phyloP scores from a whole-genome alignment of 495 filamentous ascomycete species.

The Trichocladium uniseriatum region DNA sequence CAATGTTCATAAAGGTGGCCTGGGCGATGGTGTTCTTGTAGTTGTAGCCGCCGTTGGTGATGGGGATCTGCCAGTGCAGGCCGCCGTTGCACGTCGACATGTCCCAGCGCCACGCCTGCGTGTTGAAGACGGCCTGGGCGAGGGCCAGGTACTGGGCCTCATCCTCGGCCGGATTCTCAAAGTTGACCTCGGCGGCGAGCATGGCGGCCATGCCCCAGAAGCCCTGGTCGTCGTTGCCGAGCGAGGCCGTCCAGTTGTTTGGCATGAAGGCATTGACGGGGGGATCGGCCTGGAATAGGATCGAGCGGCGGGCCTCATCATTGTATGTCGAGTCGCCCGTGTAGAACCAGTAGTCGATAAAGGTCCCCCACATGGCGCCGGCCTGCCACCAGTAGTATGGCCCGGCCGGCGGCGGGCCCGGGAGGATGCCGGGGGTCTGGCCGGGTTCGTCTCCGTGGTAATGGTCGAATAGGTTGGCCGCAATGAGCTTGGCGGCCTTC shows the following conservation, averaged over 20 bases:
- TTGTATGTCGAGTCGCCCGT: conserved; percentile 58
- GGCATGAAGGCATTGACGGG: conserved; percentile 52
- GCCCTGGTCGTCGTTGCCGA: conserved; percentile 61
- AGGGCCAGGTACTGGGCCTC: conserved; percentile 68
- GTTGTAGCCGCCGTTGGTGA: conserved; percentile 64
- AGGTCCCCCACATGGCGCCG: conserved; percentile 60
- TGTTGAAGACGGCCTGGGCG: conserved; percentile 76
- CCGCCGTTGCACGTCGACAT: conserved; percentile 59
- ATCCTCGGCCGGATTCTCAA: conserved; percentile 46
- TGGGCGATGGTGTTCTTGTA: conserved; percentile 71
- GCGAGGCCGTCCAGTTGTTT: conserved; percentile 48
- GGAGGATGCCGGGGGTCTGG: conserved; percentile 36
- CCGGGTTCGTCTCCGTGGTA: conserved; percentile 58
- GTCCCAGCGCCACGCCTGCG: conserved; percentile 59
- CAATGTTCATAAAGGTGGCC: conserved; percentile 60
- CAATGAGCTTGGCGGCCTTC: conserved; percentile 20
- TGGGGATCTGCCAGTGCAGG: conserved; percentile 72
- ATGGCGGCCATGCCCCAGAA: conserved; percentile 63
- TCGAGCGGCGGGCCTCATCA: conserved; percentile 39
- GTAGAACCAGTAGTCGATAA: conserved; percentile 61
- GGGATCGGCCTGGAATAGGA: conserved; percentile 50
- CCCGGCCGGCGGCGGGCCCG: conserved; percentile 24
- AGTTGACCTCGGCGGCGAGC: conserved; percentile 56
- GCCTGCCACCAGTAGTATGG: conserved; percentile 65
- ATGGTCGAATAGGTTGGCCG: conserved; percentile 48